Conservation (phyloP, 169 alveolate genomes). For the Plasmodium reichenowi region DNA sequence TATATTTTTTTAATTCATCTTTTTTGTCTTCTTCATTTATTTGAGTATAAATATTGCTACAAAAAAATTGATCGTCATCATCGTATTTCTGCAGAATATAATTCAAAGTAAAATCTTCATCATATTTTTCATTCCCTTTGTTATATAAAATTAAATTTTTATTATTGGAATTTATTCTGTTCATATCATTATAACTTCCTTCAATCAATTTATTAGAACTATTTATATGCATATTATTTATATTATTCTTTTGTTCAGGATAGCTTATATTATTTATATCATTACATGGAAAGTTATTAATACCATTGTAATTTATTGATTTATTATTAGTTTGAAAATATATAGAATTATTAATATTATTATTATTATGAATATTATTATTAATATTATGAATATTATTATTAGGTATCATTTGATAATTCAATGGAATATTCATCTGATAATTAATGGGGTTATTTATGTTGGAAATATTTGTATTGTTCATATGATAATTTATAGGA, state of each 20-base stretch:
- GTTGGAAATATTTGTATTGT: background rate
- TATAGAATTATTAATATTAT: too few species aligned
- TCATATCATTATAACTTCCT: background rate
- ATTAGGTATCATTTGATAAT: background rate
- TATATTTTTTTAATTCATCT: slow-evolving; percentile 37
- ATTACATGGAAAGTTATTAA: too few species aligned
- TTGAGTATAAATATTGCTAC: slow-evolving; percentile 11
- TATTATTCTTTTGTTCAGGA: background rate
- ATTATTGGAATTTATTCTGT: slow-evolving; percentile 4
- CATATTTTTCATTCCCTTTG: slow-evolving; percentile 26
- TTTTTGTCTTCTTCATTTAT: background rate
- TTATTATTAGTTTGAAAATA: too few species aligned
- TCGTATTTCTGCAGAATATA: slow-evolving; percentile 62
- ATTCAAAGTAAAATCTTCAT: slow-evolving; percentile 63
- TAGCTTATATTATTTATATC: too few species aligned
- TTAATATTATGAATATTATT: too few species aligned
- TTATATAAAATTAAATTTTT: slow-evolving; percentile 57
- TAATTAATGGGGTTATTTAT: slow-evolving; percentile 3
- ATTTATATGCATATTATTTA: background rate
- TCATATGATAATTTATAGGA: slow-evolving; percentile 14
- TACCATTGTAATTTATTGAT: too few species aligned
- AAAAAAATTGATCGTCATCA: slow-evolving; percentile 68
- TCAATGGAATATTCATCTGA: background rate
- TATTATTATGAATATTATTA: too few species aligned
- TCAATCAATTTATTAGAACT: background rate